Percentiles rank a stretch among this genome's conserved stretches.
Evolutionary conservation across 306 rosid genomes (phyloP).

Genomic region (Cicer yamashitae): DNA sequence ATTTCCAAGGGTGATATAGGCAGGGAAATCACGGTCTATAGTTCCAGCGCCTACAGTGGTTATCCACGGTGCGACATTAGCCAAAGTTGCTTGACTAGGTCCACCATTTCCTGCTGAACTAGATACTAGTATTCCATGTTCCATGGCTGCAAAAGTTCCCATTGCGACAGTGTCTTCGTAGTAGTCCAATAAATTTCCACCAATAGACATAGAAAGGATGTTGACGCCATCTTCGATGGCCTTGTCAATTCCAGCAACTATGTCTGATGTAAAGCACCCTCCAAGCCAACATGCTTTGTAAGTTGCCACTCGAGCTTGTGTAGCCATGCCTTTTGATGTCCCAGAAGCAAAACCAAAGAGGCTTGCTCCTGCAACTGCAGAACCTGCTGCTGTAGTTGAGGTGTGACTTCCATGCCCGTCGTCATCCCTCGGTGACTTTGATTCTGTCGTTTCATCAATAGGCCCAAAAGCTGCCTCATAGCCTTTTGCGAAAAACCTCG

Average conservation of each 20-base stretch:
- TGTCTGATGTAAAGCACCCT: slow-evolving; percentile 74
- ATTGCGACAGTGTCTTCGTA: slow-evolving; percentile 68
- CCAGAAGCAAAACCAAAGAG: slow-evolving; percentile 80
- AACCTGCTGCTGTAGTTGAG: slow-evolving; percentile 85
- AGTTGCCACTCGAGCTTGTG: slow-evolving; percentile 75
- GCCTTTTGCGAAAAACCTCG: slow-evolving; percentile 73
- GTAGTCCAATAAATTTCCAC: slow-evolving; percentile 61
- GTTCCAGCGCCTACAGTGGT: slow-evolving; percentile 93
- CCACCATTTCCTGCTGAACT: slow-evolving; percentile 90
- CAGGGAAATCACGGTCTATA: slow-evolving; percentile 88
- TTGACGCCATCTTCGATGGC: slow-evolving; percentile 82
- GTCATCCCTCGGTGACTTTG: slow-evolving; percentile 86
- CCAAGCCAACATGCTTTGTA: slow-evolving; percentile 86
- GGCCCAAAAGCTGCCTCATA: slow-evolving; percentile 68
- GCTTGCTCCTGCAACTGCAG: slow-evolving; percentile 71
- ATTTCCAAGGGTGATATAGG: slow-evolving; percentile 65
- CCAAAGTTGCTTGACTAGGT: slow-evolving; percentile 53
- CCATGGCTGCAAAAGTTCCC: slow-evolving; percentile 74
- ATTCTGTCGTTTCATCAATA: slow-evolving; percentile 58
- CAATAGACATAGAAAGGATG: slow-evolving; percentile 82
- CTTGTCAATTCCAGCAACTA: slow-evolving; percentile 79
- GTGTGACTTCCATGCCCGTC: slow-evolving; percentile 97
- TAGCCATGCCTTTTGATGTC: slow-evolving; percentile 89
- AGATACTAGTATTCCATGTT: slow-evolving; percentile 74
- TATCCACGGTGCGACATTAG: slow-evolving; percentile 87